Base-by-base conservation (phyloP, 192 early-diverging fungal genomes). In the Polychytrium aggregatum region DNA sequence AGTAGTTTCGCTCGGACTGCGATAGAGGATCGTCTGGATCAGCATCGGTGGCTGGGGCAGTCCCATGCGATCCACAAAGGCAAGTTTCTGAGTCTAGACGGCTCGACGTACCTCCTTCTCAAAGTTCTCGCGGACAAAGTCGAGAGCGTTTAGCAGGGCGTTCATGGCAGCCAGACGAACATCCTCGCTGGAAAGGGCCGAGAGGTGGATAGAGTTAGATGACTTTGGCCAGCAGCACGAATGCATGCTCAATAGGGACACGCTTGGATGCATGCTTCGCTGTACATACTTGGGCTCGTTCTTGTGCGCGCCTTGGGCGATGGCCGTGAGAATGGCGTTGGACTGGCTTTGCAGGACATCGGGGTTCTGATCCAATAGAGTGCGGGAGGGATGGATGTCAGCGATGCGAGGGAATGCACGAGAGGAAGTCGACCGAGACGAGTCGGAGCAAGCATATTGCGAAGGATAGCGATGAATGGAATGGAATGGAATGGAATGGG, bases 71-170 rank as follows among this genome's bases (percentile, higher is more conserved):
- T n/a, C n/a, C n/a, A n/a, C n/a, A n/a, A n/a, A n/a, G n/a, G n/a
- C n/a, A n/a, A n/a, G n/a, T n/a, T n/a, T n/a, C n/a, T n/a, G n/a
- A n/a, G n/a, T n/a, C n/a, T n/a, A n/a, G n/a, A n/a, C n/a, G n/a
- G n/a, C n/a, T n/a, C 29, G 9, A 13, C 44, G 53, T 53, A 84
- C 82, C 65, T 92, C 90, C 39, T 82, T 68, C 42, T 88, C 85
- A 73, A 99, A 97, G 70, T 97, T 95, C 26, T 73, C 79, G 54
- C 85, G 70, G 35, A 95, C 83, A 70, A 99, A 99, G 71, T 88
- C 88, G 41, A 99, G 75, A 37, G 92, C 88, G 67, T 97, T 97
- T 70, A 79, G 82, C 40, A 99, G 72, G 4, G 97, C 92, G 37
- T 75, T 77, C 50, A 97, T 68, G 30, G 94, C 93, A 10, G 89